Conservation (phyloP, 257 asterid species). For the Primulina huaijiensis region DNA sequence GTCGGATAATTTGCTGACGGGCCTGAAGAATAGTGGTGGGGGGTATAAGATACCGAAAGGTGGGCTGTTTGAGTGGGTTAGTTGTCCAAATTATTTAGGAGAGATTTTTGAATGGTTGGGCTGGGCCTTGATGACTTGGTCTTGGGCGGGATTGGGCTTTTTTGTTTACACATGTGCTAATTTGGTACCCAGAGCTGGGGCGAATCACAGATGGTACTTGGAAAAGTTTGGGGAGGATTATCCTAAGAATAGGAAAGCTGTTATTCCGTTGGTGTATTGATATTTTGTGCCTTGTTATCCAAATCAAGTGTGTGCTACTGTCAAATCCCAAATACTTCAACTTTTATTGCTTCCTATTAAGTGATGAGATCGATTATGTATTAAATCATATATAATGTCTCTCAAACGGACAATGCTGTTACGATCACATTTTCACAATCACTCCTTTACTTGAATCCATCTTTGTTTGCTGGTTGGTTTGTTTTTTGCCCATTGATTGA, state of each 20-base stretch:
- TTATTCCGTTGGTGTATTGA: slow-evolving; percentile 57
- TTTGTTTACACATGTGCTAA: slow-evolving; percentile 57
- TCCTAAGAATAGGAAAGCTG: slow-evolving; percentile 63
- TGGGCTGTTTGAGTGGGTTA: slow-evolving; percentile 62
- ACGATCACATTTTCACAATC: too few species aligned
- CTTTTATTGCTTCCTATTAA: too few species aligned
- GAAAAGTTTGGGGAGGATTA: slow-evolving; percentile 74
- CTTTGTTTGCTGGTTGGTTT: too few species aligned
- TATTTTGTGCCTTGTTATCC: background rate
- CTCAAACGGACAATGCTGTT: too few species aligned
- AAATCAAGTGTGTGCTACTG: background rate
- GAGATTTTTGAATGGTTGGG: slow-evolving; percentile 84
- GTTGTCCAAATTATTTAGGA: slow-evolving; percentile 78
- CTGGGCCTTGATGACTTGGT: slow-evolving; percentile 71
- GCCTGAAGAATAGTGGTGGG: slow-evolving; percentile 45
- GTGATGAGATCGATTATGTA: too few species aligned
- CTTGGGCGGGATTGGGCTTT: slow-evolving; percentile 73
- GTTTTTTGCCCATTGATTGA: too few species aligned
- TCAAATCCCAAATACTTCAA: too few species aligned
- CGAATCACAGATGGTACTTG: slow-evolving; percentile 63
- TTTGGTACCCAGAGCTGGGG: slow-evolving; percentile 60
- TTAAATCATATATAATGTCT: too few species aligned
- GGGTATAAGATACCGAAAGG: slow-evolving; percentile 65
- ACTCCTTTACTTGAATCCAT: too few species aligned
- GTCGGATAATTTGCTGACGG: slow-evolving; percentile 53